These are phyloP conservation scores for Dactylellina haptotyla DNA, from an alignment of 2,329 filamentous ascomycete genomes.

Conservation along the genomic window DNA sequence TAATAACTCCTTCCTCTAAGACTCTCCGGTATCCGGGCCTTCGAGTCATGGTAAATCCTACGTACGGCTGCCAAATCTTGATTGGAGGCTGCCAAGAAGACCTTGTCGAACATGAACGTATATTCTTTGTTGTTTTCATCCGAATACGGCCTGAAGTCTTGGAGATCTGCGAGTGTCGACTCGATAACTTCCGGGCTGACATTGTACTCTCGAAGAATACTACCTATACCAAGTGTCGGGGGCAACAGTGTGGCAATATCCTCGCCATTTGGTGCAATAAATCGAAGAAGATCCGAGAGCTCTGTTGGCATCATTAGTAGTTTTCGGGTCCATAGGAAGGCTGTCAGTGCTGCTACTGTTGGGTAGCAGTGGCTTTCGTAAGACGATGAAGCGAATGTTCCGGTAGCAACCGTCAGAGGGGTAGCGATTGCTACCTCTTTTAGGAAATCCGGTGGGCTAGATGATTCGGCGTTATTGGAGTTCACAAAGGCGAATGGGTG, in stretches of 20 bases:
- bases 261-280: constrained; percentile 30
- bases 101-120: constrained; percentile 24
- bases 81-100: constrained; percentile 34
- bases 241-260: constrained; percentile 31
- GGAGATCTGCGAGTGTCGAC: constrained; percentile 13
- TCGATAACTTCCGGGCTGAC: constrained; percentile 20
- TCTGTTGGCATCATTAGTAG: constrained; percentile 35
- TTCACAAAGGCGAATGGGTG: constrained; percentile 18
- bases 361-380: constrained; percentile 32
- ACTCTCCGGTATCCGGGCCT: constrained; percentile 6
- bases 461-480: neutral
- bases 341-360: constrained; percentile 32
- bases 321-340: constrained; percentile 25
- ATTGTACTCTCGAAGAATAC: constrained; percentile 25
- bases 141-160: constrained; percentile 45
- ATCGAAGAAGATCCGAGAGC: constrained; percentile 30
- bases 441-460: neutral
- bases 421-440: neutral
- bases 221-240: constrained; percentile 13
- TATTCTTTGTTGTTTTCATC: constrained; percentile 21
- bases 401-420: neutral
- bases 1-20: constrained; percentile 26
- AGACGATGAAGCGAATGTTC: neutral
- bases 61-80: constrained; percentile 14
- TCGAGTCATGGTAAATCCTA: constrained; percentile 26